phyloP scores from a whole-genome alignment of 352 stramenopile species.

The Phytophthora melonis region DNA sequence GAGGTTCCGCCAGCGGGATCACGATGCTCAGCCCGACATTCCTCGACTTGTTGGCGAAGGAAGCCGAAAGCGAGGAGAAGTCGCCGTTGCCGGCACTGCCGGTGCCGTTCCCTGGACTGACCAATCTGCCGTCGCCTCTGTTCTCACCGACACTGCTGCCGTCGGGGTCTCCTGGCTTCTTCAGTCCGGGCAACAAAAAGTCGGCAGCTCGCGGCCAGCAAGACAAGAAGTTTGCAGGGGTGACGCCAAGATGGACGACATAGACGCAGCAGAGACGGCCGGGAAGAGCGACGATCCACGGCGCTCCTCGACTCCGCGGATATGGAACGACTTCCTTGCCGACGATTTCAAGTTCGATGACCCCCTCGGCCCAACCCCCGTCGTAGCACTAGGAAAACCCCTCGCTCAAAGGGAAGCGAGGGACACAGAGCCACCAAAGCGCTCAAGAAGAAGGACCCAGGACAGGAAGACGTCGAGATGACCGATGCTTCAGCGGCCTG shows the following conservation, averaged over 20 bases:
- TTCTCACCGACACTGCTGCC: constrained; percentile 46
- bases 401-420: constrained; percentile 15
- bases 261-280: constrained; percentile 17
- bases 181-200: constrained; percentile 43
- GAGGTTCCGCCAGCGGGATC: constrained; percentile 32
- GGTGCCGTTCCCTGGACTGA: constrained; percentile 42
- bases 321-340: constrained; percentile 80
- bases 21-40: constrained; percentile 83
- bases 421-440: constrained; percentile 1
- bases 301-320: constrained; percentile 50
- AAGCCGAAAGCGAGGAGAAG: constrained; percentile 68
- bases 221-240: constrained; percentile 27
- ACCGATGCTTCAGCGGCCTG: constrained; percentile 37
- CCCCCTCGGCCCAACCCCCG: constrained; percentile 25
- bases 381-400: constrained; percentile 31
- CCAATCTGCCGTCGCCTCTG: constrained; percentile 51
- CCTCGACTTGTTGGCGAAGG: constrained; percentile 69
- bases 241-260: constrained; percentile 32
- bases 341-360: constrained; percentile 78
- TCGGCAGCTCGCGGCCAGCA: constrained; percentile 31
- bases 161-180: constrained; percentile 38
- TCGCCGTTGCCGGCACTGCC: constrained; percentile 35
- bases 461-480: constrained; percentile 37
- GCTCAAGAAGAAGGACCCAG: constrained; percentile 2
- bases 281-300: constrained; percentile 21